These are phyloP conservation scores for Quercus parvula DNA, from an alignment of 306 rosid species.

Conservation along the genomic window DNA sequence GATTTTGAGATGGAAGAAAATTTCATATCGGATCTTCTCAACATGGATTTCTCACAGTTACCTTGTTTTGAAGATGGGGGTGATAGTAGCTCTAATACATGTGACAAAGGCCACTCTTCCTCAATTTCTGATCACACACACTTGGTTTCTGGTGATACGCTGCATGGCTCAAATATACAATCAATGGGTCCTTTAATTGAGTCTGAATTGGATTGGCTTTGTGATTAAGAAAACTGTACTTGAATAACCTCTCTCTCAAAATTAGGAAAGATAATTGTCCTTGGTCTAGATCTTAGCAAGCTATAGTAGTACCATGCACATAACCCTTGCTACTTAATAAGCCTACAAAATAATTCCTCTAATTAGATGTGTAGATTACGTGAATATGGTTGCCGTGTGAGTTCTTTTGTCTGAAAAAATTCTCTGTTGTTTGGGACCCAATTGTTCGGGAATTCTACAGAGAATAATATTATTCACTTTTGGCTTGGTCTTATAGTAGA, in stretches of 20 bases:
- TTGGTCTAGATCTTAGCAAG: background rate
- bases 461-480: too few species aligned
- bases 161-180: slow-evolving; percentile 30
- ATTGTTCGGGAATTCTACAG: too few species aligned
- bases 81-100: background rate
- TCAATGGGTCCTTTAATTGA: slow-evolving; percentile 23
- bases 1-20: slow-evolving; percentile 44
- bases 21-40: slow-evolving; percentile 40
- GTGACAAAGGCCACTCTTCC: background rate
- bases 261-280: too few species aligned
- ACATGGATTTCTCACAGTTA: slow-evolving; percentile 33
- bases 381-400: background rate
- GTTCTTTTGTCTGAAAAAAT: background rate
- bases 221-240: background rate
- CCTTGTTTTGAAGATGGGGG: slow-evolving; percentile 21
- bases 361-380: background rate
- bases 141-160: slow-evolving; percentile 25
- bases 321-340: background rate
- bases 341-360: background rate
- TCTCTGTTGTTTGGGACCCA: background rate
- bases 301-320: background rate
- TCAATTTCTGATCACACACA: background rate
- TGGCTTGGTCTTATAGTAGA: too few species aligned
- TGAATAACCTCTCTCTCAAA: background rate
- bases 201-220: slow-evolving; percentile 42